Evolutionary conservation across 2,329 filamentous ascomycete genomes (phyloP).

Genomic region (Sclerotinia nivalis): DNA sequence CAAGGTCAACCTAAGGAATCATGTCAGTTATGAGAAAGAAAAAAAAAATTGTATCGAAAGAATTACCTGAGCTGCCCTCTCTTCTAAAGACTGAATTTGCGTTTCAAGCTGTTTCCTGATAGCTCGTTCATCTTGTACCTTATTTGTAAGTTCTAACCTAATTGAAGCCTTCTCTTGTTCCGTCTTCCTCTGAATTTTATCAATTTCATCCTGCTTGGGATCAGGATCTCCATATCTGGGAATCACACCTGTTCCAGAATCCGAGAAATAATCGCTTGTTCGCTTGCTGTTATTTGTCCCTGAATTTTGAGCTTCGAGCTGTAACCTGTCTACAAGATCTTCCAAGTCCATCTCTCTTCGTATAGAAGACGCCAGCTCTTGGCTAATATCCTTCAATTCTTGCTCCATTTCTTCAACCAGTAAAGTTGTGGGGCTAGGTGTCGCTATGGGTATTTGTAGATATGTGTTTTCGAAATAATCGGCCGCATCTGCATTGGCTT

Average conservation of each 20-base stretch:
- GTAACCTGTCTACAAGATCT: conserved; percentile 85
- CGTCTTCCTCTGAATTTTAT: conserved; percentile 76
- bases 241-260: conserved; percentile 85
- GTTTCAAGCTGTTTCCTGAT: conserved; percentile 75
- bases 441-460: conserved; percentile 39
- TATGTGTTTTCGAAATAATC: conserved; percentile 39
- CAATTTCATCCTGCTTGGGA: conserved; percentile 68
- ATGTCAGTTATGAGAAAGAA: conserved; percentile 31
- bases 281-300: conserved; percentile 59
- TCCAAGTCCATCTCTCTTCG: conserved; percentile 94
- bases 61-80: conserved; percentile 66
- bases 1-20: conserved; percentile 42
- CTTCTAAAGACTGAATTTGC: conserved; percentile 80
- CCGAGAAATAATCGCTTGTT: conserved; percentile 97
- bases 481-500: conserved; percentile 46
- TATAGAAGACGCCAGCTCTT: conserved; percentile 89
- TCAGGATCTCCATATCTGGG: conserved; percentile 65
- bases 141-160: conserved; percentile 79
- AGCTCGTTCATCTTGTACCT: conserved; percentile 82
- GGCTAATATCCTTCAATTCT: conserved; percentile 89
- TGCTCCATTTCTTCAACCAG: conserved; percentile 88
- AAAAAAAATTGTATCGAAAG: too few relatives aligned
- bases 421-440: conserved; percentile 45
- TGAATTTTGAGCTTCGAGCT: conserved; percentile 68
- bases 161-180: conserved; percentile 91